A percentile compares a stretch with the other conserved stretches of the same genome.
phyloP scores from a whole-genome alignment of 176 grass and related monocot genomes.

The Metroxylon sagu region DNA sequence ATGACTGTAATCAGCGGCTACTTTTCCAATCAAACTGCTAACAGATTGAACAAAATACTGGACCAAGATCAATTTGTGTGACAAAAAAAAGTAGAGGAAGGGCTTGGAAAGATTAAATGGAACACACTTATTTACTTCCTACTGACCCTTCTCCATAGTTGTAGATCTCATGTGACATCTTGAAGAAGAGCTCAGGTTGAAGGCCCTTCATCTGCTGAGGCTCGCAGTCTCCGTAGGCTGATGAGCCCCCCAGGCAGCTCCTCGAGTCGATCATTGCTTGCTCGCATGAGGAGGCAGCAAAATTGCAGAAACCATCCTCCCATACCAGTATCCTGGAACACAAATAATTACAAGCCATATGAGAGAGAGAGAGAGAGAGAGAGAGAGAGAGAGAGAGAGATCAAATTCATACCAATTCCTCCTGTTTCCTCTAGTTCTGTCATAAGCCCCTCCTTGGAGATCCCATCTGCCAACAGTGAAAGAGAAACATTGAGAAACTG shows the following conservation, averaged over 20 bases:
- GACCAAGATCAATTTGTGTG: no score
- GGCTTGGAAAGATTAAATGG: no score
- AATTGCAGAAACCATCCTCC: slow-evolving; percentile 99
- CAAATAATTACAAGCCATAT: neutral
- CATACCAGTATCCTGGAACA: slow-evolving; percentile 69
- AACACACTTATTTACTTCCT: neutral
- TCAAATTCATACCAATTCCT: slow-evolving; percentile 73
- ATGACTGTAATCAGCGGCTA: slow-evolving; percentile 98
- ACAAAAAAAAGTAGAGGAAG: no score
- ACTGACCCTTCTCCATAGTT: slow-evolving; percentile 90
- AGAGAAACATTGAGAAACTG: neutral
- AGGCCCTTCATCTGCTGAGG: slow-evolving; percentile 35
- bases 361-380: neutral
- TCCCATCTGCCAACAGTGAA: slow-evolving; percentile 57
- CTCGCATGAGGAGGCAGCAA: slow-evolving; percentile 50
- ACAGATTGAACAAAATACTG: neutral
- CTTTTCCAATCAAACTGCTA: slow-evolving; percentile 85
- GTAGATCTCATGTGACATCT: slow-evolving; percentile 99
- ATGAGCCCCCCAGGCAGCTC: no score
- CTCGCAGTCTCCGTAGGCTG: slow-evolving; percentile 21
- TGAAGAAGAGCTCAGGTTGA: slow-evolving; percentile 98
- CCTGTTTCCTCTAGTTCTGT: slow-evolving; percentile 89
- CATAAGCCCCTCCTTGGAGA: slow-evolving; percentile 71
- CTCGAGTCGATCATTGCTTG: slow-evolving; percentile 22
- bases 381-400: neutral